Evolutionary conservation across 1,284 basidiomycete genomes (phyloP).

Genomic region (Rhodofomes roseus): DNA sequence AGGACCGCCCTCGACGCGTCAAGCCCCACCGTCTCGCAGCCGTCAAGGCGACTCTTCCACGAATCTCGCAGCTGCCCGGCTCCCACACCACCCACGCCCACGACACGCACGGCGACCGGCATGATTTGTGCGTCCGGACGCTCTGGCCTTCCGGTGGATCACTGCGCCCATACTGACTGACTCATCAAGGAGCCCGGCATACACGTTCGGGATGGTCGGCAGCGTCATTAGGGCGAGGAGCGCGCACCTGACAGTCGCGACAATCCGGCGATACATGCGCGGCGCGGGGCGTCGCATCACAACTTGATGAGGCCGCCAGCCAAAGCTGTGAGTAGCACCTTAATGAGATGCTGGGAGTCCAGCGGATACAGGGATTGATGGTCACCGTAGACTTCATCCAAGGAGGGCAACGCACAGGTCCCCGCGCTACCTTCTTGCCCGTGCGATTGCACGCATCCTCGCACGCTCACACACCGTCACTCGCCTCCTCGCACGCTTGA

Average conservation of each 20-base stretch:
- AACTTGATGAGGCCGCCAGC: conserved; percentile 1
- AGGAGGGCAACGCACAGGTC: conserved; percentile 7
- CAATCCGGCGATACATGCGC: conserved; percentile 50
- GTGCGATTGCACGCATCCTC: no score
- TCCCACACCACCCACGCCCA: no score
- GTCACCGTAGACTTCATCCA: conserved; percentile 1
- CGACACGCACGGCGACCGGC: no score
- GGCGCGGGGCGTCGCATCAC: conserved; percentile 29
- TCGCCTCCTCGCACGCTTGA: no score
- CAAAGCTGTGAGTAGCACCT: conserved; percentile 19
- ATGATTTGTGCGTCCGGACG: no score
- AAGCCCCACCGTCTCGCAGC: no score
- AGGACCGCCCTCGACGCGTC: no score
- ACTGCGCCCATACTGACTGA: no score
- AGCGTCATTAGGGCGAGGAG: conserved; percentile 85
- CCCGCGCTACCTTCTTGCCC: conserved; percentile 13
- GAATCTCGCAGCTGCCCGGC: no score
- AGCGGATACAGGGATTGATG: background rate
- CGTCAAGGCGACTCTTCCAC: no score
- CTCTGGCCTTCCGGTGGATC: no score
- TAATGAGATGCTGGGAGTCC: conserved; percentile 9
- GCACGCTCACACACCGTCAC: no score
- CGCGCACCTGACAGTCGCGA: conserved; percentile 43
- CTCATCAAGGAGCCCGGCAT: conserved; percentile 81
- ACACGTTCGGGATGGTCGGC: conserved; percentile 83